Base-by-base conservation (phyloP, 1,284 basidiomycete genomes). In the Leccinum ponderosum region DNA sequence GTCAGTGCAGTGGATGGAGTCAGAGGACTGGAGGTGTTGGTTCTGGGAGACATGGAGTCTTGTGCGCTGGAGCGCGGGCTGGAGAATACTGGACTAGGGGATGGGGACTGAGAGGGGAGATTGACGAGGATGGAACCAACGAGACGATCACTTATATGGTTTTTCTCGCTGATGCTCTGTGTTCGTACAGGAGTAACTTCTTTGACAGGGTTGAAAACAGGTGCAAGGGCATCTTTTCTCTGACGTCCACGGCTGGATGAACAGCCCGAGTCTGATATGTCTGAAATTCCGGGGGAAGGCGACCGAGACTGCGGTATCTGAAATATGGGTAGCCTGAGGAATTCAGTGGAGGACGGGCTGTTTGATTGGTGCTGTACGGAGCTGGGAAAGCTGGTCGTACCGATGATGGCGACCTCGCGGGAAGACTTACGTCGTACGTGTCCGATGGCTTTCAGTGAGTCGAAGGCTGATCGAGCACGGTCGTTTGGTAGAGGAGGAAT, bases 351-450 rank as follows among this genome's bases (percentile, higher is more conserved):
- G 55, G 61, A 48, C 27, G 57, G 58, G 17, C 57, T 22, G 20
- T 59, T 67, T 39, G 61, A 59, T 47, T 60, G 68, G 67, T 60
- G 75, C 69, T 66, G 67, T 68, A 55, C 59, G 61, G 68, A 61
- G 56, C 58, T 66, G 47, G 69, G 67, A 57, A 66, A 65, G 53
- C 58, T 62, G 63, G 73, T 64, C 55, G 81, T 80, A 60, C 84
- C 83, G 59, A 87, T 79, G 58, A 87, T 82, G 63, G 82, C 84
- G 60, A 85, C 76, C 74, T 87, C 85, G 63, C 85, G 80, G 27
- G 83, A 79, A 22, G 77, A 69, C 70, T 80, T 82, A 58, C 76
- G 60, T 51, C 63, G 61, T 70, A 71, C 54, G 73, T 73, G 63
- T 17, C 65, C 59, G 35, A 53, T 58, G 11, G 33, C 53, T 53